A percentile compares a stretch with the other conserved stretches of the same genome.
These are phyloP conservation scores for Isabelozyma pseudorhagii DNA, from an alignment of 805 yeast species.

Conservation along the genomic window DNA sequence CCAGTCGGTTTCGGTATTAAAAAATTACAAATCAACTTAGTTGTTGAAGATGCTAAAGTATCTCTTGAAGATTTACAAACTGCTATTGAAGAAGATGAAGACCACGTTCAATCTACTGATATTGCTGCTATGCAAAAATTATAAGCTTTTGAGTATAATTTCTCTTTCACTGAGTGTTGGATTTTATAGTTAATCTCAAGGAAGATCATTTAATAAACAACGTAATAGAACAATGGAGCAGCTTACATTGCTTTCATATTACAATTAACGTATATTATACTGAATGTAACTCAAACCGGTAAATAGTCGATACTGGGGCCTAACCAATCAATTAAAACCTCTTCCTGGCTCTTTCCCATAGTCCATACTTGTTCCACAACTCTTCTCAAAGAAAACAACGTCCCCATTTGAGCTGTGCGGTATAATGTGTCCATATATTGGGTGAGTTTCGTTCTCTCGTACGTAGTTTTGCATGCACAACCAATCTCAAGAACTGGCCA, in stretches of 20 bases:
- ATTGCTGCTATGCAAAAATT: constrained; percentile 98
- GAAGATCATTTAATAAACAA: not conserved
- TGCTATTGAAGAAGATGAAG: constrained; percentile 86
- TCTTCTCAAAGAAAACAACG: constrained; percentile 40
- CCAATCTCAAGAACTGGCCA: constrained; percentile 58
- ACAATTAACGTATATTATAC: not conserved
- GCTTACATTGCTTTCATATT: not conserved
- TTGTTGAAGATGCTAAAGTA: constrained; percentile 95
- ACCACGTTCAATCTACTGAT: constrained; percentile 98
- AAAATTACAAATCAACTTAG: constrained; percentile 98
- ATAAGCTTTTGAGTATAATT: constrained; percentile 43
- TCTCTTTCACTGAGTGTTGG: not conserved
- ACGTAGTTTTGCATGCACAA: constrained; percentile 35
- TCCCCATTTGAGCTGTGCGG: constrained; percentile 53
- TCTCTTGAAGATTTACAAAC: constrained; percentile 86
- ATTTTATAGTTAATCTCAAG: not conserved
- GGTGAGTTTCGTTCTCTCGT: constrained; percentile 26
- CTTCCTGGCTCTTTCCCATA: constrained; percentile 40
- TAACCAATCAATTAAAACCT: constrained; percentile 46
- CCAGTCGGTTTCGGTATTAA: constrained; percentile 99
- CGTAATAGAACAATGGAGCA: not conserved
- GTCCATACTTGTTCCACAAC: constrained; percentile 47
- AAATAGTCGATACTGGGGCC: constrained; percentile 51
- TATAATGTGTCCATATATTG: constrained; percentile 41
- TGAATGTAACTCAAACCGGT: constrained; percentile 19